Percentiles rank a stretch among this genome's conserved stretches.
Conservation (phyloP, 306 rosid species). For the Pterocarpus macrocarpus region DNA sequence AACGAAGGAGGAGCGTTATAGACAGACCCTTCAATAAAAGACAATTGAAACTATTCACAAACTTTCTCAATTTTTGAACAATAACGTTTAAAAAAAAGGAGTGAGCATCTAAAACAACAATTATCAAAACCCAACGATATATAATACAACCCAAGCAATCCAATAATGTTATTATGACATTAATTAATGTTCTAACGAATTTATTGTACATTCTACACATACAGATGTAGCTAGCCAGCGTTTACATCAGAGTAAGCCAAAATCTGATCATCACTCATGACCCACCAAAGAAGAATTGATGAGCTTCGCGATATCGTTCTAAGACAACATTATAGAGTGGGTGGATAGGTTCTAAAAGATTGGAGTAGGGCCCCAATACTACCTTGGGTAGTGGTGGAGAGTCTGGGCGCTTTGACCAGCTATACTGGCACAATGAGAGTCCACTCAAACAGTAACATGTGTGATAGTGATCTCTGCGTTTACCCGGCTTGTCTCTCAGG, state of each 20-base stretch:
- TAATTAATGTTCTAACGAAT: background rate
- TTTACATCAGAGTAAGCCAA: constrained; percentile 6
- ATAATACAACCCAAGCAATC: background rate
- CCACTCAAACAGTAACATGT: constrained; percentile 96
- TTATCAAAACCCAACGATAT: background rate
- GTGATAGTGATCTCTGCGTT: constrained; percentile 78
- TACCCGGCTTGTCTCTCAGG: constrained; percentile 89
- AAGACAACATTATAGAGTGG: constrained; percentile 83
- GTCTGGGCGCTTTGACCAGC: constrained; percentile 63
- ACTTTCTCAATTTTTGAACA: background rate
- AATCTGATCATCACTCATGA: constrained; percentile 42
- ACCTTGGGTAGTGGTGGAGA: constrained; percentile 65
- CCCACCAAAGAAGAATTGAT: constrained; percentile 60
- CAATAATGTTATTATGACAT: background rate
- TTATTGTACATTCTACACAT: constrained; percentile 33
- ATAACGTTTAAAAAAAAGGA: too few species aligned
- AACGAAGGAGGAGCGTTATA: too few species aligned
- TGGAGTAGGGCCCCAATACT: constrained; percentile 77
- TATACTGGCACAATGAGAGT: constrained; percentile 82
- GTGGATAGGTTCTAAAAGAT: constrained; percentile 82
- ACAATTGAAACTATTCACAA: too few species aligned
- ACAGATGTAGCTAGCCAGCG: background rate
- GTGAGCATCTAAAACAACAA: background rate
- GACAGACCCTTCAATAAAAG: too few species aligned
- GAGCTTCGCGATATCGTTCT: constrained; percentile 75